Percentiles rank a stretch among this genome's conserved stretches.
Conservation (phyloP, 768 basidiomycete species). For the Gelatoporia subvermispora region DNA sequence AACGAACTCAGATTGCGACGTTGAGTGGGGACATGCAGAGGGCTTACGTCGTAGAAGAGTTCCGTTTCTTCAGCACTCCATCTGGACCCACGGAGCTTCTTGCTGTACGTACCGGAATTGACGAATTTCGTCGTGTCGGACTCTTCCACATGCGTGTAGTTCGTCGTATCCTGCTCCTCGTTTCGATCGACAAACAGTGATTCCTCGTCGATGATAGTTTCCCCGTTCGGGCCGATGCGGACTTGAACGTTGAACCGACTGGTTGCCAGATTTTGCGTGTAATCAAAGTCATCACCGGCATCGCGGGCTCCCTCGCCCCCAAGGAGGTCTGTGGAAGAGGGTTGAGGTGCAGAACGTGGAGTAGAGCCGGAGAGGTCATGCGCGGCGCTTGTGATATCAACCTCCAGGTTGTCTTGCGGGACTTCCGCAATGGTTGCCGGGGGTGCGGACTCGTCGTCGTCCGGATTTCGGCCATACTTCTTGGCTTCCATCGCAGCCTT, state of each 20-base stretch:
- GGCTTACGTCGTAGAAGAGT: conserved; percentile 71
- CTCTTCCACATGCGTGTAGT: conserved; percentile 76
- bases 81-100: conserved; percentile 73
- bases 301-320: conserved; percentile 29
- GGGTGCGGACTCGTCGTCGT: conserved; percentile 37
- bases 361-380: conserved; percentile 1
- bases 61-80: conserved; percentile 93
- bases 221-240: conserved; percentile 81
- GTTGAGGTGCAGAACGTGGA: background rate
- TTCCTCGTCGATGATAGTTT: conserved; percentile 83
- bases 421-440: conserved; percentile 1
- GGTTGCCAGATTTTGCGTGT: conserved; percentile 55
- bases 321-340: background rate
- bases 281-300: conserved; percentile 65
- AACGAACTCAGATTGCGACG: no score
- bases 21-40: no score
- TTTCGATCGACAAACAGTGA: conserved; percentile 75
- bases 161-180: conserved; percentile 60
- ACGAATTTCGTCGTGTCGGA: conserved; percentile 82
- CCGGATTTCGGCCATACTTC: conserved; percentile 64
- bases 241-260: conserved; percentile 83
- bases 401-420: background rate
- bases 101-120: conserved; percentile 79
- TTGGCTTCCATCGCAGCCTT: conserved; percentile 61
- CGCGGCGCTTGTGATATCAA: background rate